Evolutionary conservation across 2,329 filamentous ascomycete genomes (phyloP).

Genomic region (Paecilomyces formosus): DNA sequence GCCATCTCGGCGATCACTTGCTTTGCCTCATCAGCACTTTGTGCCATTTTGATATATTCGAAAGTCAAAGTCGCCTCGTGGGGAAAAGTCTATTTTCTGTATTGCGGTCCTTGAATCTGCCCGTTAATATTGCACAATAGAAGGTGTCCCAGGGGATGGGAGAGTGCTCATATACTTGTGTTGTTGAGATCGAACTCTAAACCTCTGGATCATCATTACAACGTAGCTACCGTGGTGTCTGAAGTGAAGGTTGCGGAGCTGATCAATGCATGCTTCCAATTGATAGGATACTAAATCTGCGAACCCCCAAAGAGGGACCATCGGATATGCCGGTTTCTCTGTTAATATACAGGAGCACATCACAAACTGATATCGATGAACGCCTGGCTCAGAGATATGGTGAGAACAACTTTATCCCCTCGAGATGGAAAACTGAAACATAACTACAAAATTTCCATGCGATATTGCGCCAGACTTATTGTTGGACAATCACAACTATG

Average conservation of each 20-base stretch:
- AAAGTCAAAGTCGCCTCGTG: background rate
- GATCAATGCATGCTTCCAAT: background rate
- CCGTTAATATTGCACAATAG: background rate
- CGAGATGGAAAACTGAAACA: background rate
- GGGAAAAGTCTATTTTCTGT: background rate
- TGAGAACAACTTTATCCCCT: background rate
- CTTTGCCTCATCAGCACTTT: background rate
- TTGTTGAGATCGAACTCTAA: background rate
- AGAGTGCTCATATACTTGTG: background rate
- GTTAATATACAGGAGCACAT: background rate
- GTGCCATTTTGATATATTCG: background rate
- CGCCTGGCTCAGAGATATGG: background rate
- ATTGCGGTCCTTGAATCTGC: background rate
- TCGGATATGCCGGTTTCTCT: background rate
- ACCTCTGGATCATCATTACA: background rate
- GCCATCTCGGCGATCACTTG: slow-evolving; percentile 8
- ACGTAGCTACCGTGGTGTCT: no score
- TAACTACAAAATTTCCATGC: background rate
- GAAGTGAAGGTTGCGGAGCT: background rate
- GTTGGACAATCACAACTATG: background rate
- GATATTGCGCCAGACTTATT: no score
- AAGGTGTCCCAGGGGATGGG: background rate
- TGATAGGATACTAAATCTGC: background rate
- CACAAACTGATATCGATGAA: no score
- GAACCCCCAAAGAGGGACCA: background rate